Percentiles rank a stretch among this genome's conserved stretches.
phyloP scores from a whole-genome alignment of 2,329 filamentous ascomycete species.

The Fusarium pseudoanthophilum region DNA sequence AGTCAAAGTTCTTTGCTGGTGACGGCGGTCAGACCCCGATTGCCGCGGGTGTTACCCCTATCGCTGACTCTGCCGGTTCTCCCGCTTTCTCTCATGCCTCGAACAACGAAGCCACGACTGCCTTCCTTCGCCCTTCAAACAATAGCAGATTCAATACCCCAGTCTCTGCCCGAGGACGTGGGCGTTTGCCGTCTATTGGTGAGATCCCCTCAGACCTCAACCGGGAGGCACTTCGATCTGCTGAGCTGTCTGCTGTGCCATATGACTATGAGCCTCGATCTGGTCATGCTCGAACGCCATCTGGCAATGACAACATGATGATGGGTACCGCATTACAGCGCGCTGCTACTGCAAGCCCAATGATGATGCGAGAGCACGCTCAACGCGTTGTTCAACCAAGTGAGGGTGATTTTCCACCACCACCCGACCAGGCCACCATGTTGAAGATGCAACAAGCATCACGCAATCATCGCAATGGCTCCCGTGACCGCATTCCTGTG shows the following conservation, averaged over 20 bases:
- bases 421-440: slow-evolving; percentile 69
- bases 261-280: slow-evolving; percentile 43
- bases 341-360: slow-evolving; percentile 74
- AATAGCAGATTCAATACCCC: slow-evolving; percentile 77
- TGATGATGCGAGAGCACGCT: slow-evolving; percentile 66
- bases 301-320: slow-evolving; percentile 56
- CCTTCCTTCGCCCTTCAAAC: slow-evolving; percentile 73
- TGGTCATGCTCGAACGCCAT: slow-evolving; percentile 51
- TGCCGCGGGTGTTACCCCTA: slow-evolving; percentile 86
- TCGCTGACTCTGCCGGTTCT: slow-evolving; percentile 75
- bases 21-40: slow-evolving; percentile 78
- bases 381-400: slow-evolving; percentile 48
- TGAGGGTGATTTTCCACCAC: slow-evolving; percentile 66
- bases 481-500: slow-evolving; percentile 81
- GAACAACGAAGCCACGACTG: slow-evolving; percentile 69
- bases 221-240: slow-evolving; percentile 44
- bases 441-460: slow-evolving; percentile 68
- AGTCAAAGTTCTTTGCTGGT: slow-evolving; percentile 71
- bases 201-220: slow-evolving; percentile 59
- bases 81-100: slow-evolving; percentile 67
- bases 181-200: slow-evolving; percentile 81
- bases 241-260: slow-evolving; percentile 35
- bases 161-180: slow-evolving; percentile 69
- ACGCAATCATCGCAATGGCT: slow-evolving; percentile 72
- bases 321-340: slow-evolving; percentile 65